Evolutionary conservation across 805 yeast species (phyloP).

Genomic region (Lipomyces yamadae): DNA sequence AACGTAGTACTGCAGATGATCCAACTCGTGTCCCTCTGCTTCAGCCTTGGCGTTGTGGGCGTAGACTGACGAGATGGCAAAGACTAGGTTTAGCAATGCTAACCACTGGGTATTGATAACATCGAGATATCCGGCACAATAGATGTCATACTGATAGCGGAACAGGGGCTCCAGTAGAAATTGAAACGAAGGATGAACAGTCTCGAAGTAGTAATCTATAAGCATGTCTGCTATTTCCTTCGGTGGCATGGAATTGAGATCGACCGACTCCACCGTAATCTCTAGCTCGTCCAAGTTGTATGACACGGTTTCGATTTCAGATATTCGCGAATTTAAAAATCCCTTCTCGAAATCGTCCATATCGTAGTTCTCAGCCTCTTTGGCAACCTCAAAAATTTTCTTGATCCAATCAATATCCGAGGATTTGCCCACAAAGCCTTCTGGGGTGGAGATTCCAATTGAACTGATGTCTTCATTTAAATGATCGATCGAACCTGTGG

Average conservation of each 20-base stretch:
- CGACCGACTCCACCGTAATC: constrained; percentile 22
- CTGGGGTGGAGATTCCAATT: constrained; percentile 25
- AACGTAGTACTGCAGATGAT: constrained; percentile 27
- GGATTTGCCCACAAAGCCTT: constrained; percentile 29
- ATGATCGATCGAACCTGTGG: constrained; percentile 31
- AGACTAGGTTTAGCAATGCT: constrained; percentile 23
- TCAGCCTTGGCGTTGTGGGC: constrained; percentile 10
- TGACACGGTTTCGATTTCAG: constrained; percentile 16
- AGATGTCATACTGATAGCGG: constrained; percentile 25
- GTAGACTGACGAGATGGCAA: constrained; percentile 26
- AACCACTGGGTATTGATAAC: constrained; percentile 28
- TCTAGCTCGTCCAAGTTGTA: constrained; percentile 31
- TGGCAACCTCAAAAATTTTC: constrained; percentile 20
- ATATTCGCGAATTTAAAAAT: constrained; percentile 10
- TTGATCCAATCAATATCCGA: constrained; percentile 30
- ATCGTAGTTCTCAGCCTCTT: constrained; percentile 19
- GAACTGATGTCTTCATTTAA: constrained; percentile 32
- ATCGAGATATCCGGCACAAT: constrained; percentile 28
- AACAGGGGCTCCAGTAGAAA: constrained; percentile 31
- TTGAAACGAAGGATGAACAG: constrained; percentile 33
- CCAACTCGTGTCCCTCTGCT: constrained; percentile 17
- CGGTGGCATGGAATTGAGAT: constrained; percentile 24
- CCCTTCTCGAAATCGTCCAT: constrained; percentile 12
- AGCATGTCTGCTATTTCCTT: constrained; percentile 22
- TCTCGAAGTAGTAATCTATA: constrained; percentile 25